Conservation (phyloP, 768 basidiomycete genomes). For the Auriscalpium vulgare region DNA sequence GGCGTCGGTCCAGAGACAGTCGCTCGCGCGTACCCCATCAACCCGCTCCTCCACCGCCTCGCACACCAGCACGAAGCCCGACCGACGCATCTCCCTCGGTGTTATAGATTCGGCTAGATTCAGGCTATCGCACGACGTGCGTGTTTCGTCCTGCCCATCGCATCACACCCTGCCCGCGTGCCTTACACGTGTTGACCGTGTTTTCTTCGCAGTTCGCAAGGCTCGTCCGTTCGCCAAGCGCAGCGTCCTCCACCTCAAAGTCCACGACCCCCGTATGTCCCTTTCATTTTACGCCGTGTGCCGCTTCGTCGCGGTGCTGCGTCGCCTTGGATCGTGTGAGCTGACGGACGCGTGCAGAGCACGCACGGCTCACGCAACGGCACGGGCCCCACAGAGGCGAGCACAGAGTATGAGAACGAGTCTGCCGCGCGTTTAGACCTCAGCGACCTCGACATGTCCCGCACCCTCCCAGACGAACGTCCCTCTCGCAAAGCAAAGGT, state of each 20-base stretch:
- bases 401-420: slow-evolving; percentile 14
- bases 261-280: slow-evolving; percentile 11
- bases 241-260: slow-evolving; percentile 13
- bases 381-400: neutral
- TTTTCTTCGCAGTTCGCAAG: slow-evolving; percentile 16
- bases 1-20: no score
- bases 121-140: slow-evolving; percentile 28
- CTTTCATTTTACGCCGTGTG: neutral
- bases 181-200: slow-evolving; percentile 28
- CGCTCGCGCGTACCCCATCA: no score
- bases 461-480: slow-evolving; percentile 5
- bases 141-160: slow-evolving; percentile 16
- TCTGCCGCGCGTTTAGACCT: slow-evolving; percentile 7
- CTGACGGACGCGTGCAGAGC: slow-evolving; percentile 11
- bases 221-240: slow-evolving; percentile 14
- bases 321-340: slow-evolving; percentile 1
- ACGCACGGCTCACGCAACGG: slow-evolving; percentile 15
- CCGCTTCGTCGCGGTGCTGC: slow-evolving; percentile 1
- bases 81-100: slow-evolving; percentile 20
- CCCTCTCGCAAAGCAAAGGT: slow-evolving; percentile 11
- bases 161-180: slow-evolving; percentile 15
- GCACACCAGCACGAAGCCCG: slow-evolving; percentile 5
- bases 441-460: slow-evolving; percentile 6
- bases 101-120: slow-evolving; percentile 27
- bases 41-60: no score